These are phyloP conservation scores for Plasmodium knowlesi DNA, from an alignment of 169 alveolate genomes.

Conservation along the genomic window DNA sequence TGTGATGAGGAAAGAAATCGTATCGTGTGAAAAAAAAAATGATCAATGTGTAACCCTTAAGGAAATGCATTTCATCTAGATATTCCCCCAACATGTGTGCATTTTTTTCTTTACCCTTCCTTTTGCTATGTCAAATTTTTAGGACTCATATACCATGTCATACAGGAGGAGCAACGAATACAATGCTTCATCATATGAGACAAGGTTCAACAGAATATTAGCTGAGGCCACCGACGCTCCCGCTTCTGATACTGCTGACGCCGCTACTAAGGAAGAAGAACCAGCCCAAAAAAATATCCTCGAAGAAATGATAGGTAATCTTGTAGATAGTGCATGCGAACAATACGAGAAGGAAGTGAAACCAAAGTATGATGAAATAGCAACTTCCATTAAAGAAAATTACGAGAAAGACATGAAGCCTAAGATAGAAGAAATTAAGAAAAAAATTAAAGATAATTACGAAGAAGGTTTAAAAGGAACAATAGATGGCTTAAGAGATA, in stretches of 20 bases:
- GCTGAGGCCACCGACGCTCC: conserved; percentile 9
- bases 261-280: neutral
- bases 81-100: neutral
- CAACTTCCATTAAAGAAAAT: neutral
- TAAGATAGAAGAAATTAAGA: conserved; percentile 3
- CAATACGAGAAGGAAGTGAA: neutral
- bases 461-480: neutral
- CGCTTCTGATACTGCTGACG: neutral
- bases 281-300: neutral
- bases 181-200: neutral
- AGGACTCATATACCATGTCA: neutral
- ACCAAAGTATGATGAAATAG: neutral
- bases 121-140: neutral
- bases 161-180: neutral
- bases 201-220: neutral
- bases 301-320: neutral
- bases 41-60: neutral
- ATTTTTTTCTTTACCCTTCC: neutral
- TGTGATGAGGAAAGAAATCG: neutral
- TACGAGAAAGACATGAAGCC: conserved; percentile 9
- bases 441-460: neutral
- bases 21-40: neutral
- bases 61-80: neutral
- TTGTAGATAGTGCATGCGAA: neutral
- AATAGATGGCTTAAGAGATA: neutral